Conservation (phyloP, 169 alveolate genomes). For the Plasmodium gonderi region DNA sequence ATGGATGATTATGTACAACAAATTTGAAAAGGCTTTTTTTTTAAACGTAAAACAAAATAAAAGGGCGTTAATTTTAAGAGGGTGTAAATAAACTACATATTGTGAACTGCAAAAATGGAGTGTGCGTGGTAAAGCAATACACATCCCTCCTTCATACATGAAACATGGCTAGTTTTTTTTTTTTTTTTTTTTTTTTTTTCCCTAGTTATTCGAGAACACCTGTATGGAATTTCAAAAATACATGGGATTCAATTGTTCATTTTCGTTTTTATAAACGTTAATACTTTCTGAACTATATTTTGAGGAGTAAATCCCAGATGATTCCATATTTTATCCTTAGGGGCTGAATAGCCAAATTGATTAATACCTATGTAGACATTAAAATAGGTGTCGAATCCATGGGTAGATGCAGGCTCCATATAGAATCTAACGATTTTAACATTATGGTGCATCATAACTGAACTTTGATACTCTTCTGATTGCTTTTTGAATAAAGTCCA, state of each 20-base stretch:
- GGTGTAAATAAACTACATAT: not conserved
- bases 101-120: not conserved
- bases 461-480: conserved; percentile 73
- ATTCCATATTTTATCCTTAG: conserved; percentile 73
- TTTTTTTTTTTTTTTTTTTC: no score
- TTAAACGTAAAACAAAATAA: no score
- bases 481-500: conserved; percentile 85
- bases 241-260: no score
- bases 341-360: conserved; percentile 77
- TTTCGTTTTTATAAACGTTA: conserved; percentile 20
- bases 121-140: no score
- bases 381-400: conserved; percentile 74
- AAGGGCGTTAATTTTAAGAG: not conserved
- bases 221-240: no score
- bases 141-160: no score
- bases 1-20: not conserved
- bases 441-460: conserved; percentile 65
- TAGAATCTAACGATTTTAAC: conserved; percentile 32
- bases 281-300: conserved; percentile 37
- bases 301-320: conserved; percentile 68
- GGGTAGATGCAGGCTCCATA: conserved; percentile 76
- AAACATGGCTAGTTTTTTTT: no score
- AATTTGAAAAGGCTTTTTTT: not conserved
- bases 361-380: conserved; percentile 64
- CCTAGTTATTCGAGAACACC: no score